Base-by-base conservation (phyloP, 352 stramenopile species). In the Phytophthora cactorum region DNA sequence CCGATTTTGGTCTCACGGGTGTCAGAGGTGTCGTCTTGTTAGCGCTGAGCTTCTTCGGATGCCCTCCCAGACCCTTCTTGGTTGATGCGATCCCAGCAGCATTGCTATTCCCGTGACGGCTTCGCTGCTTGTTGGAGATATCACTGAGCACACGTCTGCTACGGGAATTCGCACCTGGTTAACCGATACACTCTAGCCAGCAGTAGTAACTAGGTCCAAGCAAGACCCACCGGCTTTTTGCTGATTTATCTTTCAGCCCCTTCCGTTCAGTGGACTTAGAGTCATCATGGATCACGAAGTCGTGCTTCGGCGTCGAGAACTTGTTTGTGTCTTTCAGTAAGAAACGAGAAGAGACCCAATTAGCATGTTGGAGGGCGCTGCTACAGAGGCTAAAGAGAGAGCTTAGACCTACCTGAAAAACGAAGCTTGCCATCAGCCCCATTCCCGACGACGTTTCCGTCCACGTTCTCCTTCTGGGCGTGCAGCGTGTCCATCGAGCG, bases 401-500 rank as follows among this genome's bases (percentile, higher is more conserved):
- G 2, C 28, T 46, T 1, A 25, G 8, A 41, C 60, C 15, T 55
- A 86, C 77, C 70, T 52, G 43, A 66, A 39, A 70, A 72, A 9
- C 57, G 45, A 32, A 81, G 9, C 56, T 88, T 90, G 63, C 43
- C 39, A 31, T 41, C 28, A 27, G 29, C 31, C 51, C 52, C 62
- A 36, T 10, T 51, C 32, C 38, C 51, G 53, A 70, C 55, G 22
- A 57, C 70, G 32, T 64, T 50, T 14, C 54, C 63, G 51, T 90
- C 77, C 59, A 90, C 72, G 66, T 93, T 93, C 74, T 93, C 85
- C 62, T 93, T 93, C 56, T 91, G 82, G 43, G 82, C 71, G 31
- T 85, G 75, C 41, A 89, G 54, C 49, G 79, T 73, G 55, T 90
- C 81, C 82, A 92, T 93, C 46, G 32, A 32, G 44, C 41, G 2